A percentile compares a stretch with the other conserved stretches of the same genome.
phyloP scores from a whole-genome alignment of 106 monocot genomes.

The Dendrobium officinale region DNA sequence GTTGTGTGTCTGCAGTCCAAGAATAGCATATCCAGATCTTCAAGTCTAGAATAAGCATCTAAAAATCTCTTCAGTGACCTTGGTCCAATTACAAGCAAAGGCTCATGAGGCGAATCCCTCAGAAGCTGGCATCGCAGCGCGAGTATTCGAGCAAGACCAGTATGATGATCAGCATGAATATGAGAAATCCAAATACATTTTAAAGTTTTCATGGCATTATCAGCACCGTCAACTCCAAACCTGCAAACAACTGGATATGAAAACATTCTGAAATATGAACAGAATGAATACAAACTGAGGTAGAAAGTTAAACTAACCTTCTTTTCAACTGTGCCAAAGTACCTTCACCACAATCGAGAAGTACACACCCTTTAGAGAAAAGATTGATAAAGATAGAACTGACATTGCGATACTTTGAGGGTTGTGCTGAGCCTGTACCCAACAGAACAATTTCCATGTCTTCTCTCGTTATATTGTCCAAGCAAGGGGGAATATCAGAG shows the following conservation, averaged over 20 bases:
- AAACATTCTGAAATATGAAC: neutral
- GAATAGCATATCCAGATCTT: conserved; percentile 91
- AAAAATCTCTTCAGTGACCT: conserved; percentile 76
- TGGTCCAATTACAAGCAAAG: conserved; percentile 86
- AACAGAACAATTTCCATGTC: conserved; percentile 92
- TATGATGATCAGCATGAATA: conserved; percentile 98
- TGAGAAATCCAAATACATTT: conserved; percentile 92
- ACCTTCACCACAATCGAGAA: conserved; percentile 98
- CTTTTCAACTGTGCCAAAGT: conserved; percentile 87
- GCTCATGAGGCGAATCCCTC: conserved; percentile 48
- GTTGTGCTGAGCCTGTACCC: conserved; percentile 96
- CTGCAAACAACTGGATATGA: conserved; percentile 23
- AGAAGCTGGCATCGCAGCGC: conserved; percentile 60
- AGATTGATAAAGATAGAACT: conserved; percentile 90
- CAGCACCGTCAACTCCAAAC: conserved; percentile 85
- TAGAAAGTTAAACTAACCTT: conserved; percentile 41
- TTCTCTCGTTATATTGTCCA: conserved; percentile 77
- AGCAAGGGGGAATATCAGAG: conserved; percentile 61
- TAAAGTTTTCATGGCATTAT: conserved; percentile 65
- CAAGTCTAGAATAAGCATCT: conserved; percentile 84
- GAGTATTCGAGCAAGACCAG: conserved; percentile 77
- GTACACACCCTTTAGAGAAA: conserved; percentile 80
- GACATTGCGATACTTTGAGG: conserved; percentile 96
- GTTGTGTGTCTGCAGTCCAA: conserved; percentile 87
- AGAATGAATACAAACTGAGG: neutral